A percentile compares a stretch with the other conserved stretches of the same genome.
These are phyloP conservation scores for Hysterium pulicare DNA, from an alignment of 2,329 filamentous ascomycete species.

Conservation along the genomic window DNA sequence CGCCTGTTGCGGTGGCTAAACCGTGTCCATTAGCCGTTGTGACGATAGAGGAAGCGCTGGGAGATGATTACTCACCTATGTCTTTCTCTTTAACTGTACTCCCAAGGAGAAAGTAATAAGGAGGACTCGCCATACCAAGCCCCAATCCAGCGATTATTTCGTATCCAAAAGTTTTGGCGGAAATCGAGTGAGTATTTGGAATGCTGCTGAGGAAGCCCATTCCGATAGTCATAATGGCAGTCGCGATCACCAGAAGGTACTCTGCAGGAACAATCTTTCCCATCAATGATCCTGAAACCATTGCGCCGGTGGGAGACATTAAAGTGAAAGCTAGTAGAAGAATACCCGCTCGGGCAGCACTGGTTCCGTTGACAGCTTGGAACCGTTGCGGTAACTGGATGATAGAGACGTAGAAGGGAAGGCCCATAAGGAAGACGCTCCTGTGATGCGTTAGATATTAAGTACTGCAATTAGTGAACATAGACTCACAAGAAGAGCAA, in stretches of 20 bases:
- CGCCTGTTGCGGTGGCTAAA: constrained; percentile 23
- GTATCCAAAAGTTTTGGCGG: constrained; percentile 24
- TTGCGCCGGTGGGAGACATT: constrained; percentile 25
- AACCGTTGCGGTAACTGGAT: constrained; percentile 33
- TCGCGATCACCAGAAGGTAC: constrained; percentile 18
- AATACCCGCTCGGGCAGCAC: constrained; percentile 28
- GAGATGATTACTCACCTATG: constrained; percentile 3
- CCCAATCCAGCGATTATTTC: constrained; percentile 26
- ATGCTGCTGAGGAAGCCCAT: constrained; percentile 26
- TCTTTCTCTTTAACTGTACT: constrained; percentile 22
- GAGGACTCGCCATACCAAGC: constrained; percentile 22
- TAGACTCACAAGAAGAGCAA: constrained; percentile 20
- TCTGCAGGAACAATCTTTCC: constrained; percentile 20
- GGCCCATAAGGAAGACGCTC: constrained; percentile 25
- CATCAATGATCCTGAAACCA: constrained; percentile 18
- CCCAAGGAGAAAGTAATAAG: constrained; percentile 25
- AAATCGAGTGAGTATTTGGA: constrained; percentile 15
- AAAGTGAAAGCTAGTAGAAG: constrained; percentile 26
- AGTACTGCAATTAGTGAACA: neutral
- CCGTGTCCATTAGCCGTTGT: neutral
- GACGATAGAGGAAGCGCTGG: neutral
- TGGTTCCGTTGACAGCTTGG: constrained; percentile 28
- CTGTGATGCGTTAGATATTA: constrained; percentile 5
- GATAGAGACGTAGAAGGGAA: constrained; percentile 27
- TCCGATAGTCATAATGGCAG: constrained; percentile 19